These are phyloP conservation scores for Aspergillus campestris DNA, from an alignment of 495 filamentous ascomycete species.

Conservation along the genomic window DNA sequence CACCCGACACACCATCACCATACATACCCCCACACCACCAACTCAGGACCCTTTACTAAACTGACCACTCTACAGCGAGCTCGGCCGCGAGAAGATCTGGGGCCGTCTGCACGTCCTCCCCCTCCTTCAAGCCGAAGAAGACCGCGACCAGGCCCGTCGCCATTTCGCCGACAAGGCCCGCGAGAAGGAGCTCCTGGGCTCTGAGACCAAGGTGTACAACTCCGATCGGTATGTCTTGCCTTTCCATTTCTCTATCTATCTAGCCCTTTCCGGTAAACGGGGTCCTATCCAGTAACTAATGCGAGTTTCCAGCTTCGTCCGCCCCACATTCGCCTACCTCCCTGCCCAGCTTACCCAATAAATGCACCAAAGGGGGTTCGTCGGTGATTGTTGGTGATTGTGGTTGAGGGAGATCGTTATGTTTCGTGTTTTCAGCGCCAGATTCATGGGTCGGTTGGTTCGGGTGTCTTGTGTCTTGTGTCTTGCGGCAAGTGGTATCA, in stretches of 20 bases:
- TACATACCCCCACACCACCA: background rate
- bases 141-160: conserved; percentile 84
- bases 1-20: background rate
- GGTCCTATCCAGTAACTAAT: too few relatives aligned
- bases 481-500: background rate
- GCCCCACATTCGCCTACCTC: conserved; percentile 39
- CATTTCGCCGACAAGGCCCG: conserved; percentile 77
- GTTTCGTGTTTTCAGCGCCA: background rate
- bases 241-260: background rate
- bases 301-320: conserved; percentile 28
- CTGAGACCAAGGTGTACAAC: conserved; percentile 75
- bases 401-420: too few relatives aligned
- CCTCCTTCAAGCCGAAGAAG: conserved; percentile 87
- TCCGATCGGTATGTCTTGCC: conserved; percentile 62
- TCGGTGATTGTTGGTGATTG: background rate
- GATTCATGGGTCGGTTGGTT: background rate
- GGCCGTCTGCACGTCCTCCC: conserved; percentile 86
- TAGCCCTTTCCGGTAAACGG: too few relatives aligned
- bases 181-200: conserved; percentile 81
- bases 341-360: conserved; percentile 34
- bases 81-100: conserved; percentile 97
- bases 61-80: conserved; percentile 53
- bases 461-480: background rate
- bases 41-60: background rate
- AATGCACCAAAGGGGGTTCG: background rate